Conservation (phyloP, 345 rosid species). For the Gossypium thurberi region DNA sequence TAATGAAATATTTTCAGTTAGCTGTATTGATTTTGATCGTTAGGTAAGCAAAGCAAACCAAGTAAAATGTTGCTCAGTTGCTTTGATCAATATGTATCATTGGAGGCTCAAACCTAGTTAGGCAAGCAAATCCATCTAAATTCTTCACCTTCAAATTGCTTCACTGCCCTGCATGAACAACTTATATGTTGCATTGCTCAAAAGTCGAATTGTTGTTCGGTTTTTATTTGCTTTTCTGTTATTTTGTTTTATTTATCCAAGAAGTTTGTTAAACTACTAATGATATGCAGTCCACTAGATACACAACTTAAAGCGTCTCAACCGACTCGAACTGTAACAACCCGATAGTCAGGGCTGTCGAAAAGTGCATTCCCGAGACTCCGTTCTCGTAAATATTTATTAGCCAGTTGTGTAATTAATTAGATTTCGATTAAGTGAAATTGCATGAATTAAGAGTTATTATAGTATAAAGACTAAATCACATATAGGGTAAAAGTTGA, state of each 20-base stretch:
- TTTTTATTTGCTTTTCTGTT: background rate
- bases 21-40: constrained; percentile 59
- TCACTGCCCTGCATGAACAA: background rate
- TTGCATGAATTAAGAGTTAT: no score
- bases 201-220: background rate
- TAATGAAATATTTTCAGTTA: constrained; percentile 67
- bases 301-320: background rate
- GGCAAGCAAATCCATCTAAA: background rate
- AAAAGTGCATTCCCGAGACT: no score
- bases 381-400: no score
- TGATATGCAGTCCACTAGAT: background rate
- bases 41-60: constrained; percentile 51
- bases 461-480: no score
- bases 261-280: background rate
- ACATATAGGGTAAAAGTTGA: no score
- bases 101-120: background rate
- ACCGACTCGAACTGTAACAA: background rate
- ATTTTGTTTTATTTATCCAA: background rate
- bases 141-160: background rate
- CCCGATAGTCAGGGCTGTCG: no score
- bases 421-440: no score
- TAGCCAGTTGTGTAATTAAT: no score
- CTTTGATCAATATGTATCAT: background rate
- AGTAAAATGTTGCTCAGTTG: background rate
- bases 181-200: background rate